These are phyloP conservation scores for Isoetes taiwanensis DNA, from an alignment of 75 land plant genomes.

Conservation along the genomic window DNA sequence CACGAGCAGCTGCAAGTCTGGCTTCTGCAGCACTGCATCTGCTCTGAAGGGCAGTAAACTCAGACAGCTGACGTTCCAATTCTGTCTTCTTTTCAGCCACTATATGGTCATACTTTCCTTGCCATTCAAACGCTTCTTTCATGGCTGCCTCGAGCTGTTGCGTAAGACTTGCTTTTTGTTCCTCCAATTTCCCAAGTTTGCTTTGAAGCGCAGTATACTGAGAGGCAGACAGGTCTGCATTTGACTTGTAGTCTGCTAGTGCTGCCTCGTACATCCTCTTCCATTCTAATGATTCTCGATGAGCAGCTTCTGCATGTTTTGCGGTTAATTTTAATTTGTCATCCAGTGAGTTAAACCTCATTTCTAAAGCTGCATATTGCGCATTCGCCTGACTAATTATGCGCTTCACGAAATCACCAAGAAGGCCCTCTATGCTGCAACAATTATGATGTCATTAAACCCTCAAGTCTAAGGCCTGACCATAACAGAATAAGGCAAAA, in stretches of 20 bases:
- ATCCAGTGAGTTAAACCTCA: conserved; percentile 65
- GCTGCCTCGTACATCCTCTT: conserved; percentile 72
- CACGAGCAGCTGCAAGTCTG: conserved; percentile 72
- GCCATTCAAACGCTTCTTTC: conserved; percentile 60
- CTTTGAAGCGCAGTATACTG: conserved; percentile 51
- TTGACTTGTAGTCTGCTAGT: conserved; percentile 46
- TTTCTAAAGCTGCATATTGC: conserved; percentile 40
- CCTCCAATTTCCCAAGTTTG: conserved; percentile 47
- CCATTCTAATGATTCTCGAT: conserved; percentile 63
- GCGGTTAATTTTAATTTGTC: conserved; percentile 49
- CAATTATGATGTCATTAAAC: too few species aligned
- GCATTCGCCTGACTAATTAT: conserved; percentile 46
- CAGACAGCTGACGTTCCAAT: conserved; percentile 13
- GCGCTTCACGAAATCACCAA: conserved; percentile 50
- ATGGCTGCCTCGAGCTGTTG: conserved; percentile 40
- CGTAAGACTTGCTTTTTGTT: conserved; percentile 30
- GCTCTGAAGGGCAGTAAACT: conserved; percentile 50
- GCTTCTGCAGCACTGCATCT: conserved; percentile 78
- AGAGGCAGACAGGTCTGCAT: conserved; percentile 44
- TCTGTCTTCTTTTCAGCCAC: background rate
- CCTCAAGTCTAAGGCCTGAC: too few species aligned
- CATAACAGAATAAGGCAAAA: background rate
- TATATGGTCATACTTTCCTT: conserved; percentile 54
- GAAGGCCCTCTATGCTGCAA: conserved; percentile 71
- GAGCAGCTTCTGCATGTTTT: conserved; percentile 69